phyloP scores from a whole-genome alignment of 805 yeast species.

The Scheffersomyces stipitis region DNA sequence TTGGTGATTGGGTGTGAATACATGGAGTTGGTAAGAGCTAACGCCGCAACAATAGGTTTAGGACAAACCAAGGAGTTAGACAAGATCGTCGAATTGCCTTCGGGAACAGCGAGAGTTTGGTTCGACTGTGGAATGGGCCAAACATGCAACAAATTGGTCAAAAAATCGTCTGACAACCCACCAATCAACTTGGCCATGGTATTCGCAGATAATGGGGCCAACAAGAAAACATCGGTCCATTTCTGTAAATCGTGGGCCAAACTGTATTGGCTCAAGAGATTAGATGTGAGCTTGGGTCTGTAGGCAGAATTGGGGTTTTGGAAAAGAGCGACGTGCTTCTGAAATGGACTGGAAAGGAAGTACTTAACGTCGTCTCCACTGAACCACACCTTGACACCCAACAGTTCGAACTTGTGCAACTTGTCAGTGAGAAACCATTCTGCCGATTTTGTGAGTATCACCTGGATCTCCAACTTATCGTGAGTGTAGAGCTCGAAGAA shows the following conservation, averaged over 20 bases:
- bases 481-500: constrained; percentile 21
- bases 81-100: constrained; percentile 14
- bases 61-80: constrained; percentile 16
- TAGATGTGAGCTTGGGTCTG: constrained; percentile 7
- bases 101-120: background rate
- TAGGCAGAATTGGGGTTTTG: constrained; percentile 1
- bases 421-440: constrained; percentile 19
- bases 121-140: constrained; percentile 19
- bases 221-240: constrained; percentile 27
- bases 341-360: constrained; percentile 8
- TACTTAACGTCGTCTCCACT: constrained; percentile 18
- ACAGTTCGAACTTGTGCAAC: constrained; percentile 16
- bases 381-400: constrained; percentile 27
- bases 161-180: constrained; percentile 24
- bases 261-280: constrained; percentile 11
- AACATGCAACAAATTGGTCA: constrained; percentile 20
- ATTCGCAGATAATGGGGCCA: constrained; percentile 25
- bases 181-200: constrained; percentile 24
- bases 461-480: constrained; percentile 22
- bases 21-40: constrained; percentile 25
- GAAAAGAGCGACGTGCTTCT: constrained; percentile 2
- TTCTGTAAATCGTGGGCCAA: constrained; percentile 19
- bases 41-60: constrained; percentile 24
- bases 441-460: constrained; percentile 23
- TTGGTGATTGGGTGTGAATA: constrained; percentile 27